Percentiles rank a stretch among this genome's conserved stretches.
phyloP scores from a whole-genome alignment of 23 red algal species.

The Cyanidiococcus yangmingshanensis region DNA sequence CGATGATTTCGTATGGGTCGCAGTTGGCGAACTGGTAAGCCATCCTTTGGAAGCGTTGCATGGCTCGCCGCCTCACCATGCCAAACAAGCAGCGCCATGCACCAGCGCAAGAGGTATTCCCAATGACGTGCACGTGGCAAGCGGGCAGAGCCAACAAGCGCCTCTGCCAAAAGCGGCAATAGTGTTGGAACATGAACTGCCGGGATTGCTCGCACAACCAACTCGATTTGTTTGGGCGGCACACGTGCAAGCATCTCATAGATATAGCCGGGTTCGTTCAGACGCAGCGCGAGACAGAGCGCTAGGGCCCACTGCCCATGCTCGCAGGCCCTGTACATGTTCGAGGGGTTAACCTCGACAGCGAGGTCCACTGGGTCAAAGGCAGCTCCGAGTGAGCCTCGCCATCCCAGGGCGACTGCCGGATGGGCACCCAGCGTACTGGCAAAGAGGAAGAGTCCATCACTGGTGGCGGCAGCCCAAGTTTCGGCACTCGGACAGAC shows the following conservation, averaged over 20 bases:
- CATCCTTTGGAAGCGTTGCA: background rate
- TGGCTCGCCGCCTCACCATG: background rate
- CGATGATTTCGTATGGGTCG: background rate
- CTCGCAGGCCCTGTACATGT: slow-evolving; percentile 27
- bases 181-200: background rate
- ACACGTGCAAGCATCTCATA: slow-evolving; percentile 39
- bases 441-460: slow-evolving; percentile 71
- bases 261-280: slow-evolving; percentile 42
- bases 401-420: slow-evolving; percentile 19
- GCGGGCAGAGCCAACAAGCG: background rate
- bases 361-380: slow-evolving; percentile 89
- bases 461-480: slow-evolving; percentile 75
- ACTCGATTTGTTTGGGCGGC: slow-evolving; percentile 27
- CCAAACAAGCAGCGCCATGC: background rate
- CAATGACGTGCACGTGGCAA: background rate
- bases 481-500: slow-evolving; percentile 40
- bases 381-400: slow-evolving; percentile 14
- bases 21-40: background rate
- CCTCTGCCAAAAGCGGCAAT: background rate
- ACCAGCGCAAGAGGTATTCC: slow-evolving; percentile 18
- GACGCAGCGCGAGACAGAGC: slow-evolving; percentile 56
- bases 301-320: slow-evolving; percentile 33
- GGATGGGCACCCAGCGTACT: slow-evolving; percentile 1
- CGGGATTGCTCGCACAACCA: slow-evolving; percentile 17
- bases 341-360: slow-evolving; percentile 74